Evolutionary conservation across 257 asterid species (phyloP), one percentile per base, ranked within the genome.

Genomic region (Linaria vulgaris): DNA sequence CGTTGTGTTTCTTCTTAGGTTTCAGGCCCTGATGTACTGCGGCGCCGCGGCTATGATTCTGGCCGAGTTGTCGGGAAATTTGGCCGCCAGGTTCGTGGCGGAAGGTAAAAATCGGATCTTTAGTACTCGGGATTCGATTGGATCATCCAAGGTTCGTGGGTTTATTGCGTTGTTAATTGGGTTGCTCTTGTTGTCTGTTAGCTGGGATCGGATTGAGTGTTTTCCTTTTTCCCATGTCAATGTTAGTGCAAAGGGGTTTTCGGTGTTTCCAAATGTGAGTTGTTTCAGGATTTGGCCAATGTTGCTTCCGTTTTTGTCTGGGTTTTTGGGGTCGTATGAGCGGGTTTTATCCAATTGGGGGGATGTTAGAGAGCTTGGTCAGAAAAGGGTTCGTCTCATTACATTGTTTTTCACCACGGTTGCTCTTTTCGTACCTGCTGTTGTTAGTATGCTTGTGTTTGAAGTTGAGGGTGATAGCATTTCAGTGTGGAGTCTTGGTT

Each of bases 181-280:
- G 39, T 55, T 92, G 69, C 19, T 82, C 46, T 72, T 89, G 72
- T 71, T 92, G 54, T 92, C 96, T 69, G 25, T 92, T 61, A 85
- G 97, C 71, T 89, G 99, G 99, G 99, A 92, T 75, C 82, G 92
- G 70, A 70, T 89, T 20, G 97, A 87, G 49, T 92, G 99, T 59
- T 92, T 89, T 48, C 99, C 99, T 56, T 66, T 83, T 3, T 85
- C 97, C 27, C 78, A 82, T 61, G 79, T 85, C 23, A 88, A 86
- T 71, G 66, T 85, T n/a, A 44, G 70, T 61, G 72, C 59, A 0
- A 22, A 5, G 12, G 85, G 88, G 0, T 69, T 83, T 60, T 62
- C 72, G 6, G 30, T 78, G 39, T 74, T 92, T 45, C 91, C 94
- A n/a, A 72, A 82, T 67, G 77, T 63, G 38, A 78, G 66, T 69